Evolutionary conservation across 306 rosid genomes (phyloP).

Genomic region (Trifolium pratense): DNA sequence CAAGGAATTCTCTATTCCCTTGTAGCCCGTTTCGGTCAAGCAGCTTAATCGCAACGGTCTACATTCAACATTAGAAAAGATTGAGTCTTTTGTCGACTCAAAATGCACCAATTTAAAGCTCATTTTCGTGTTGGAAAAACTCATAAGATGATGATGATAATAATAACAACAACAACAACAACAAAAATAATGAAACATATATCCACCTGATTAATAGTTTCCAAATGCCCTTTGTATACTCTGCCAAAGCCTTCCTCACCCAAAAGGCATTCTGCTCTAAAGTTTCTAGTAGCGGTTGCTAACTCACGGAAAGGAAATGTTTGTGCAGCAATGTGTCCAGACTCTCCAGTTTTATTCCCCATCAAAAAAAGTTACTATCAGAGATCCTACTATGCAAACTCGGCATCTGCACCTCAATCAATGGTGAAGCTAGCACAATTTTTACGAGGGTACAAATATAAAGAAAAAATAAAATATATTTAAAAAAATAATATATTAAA

Average conservation of each 20-base stretch:
- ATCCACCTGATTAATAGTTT: conserved; percentile 73
- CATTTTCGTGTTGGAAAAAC: conserved; percentile 9
- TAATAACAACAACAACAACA: no score
- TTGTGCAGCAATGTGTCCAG: conserved; percentile 83
- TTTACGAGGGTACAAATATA: no score
- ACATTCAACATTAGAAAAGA: conserved; percentile 42
- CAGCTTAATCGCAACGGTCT: conserved; percentile 92
- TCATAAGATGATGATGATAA: no score
- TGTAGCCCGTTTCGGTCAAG: conserved; percentile 92
- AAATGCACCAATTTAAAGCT: conserved; percentile 4
- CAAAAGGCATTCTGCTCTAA: conserved; percentile 78
- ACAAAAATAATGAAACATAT: conserved; percentile 20
- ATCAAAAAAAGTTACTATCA: neutral
- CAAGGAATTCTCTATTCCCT: conserved; percentile 94
- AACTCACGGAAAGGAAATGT: conserved; percentile 84
- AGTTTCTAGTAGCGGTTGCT: conserved; percentile 91
- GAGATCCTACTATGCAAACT: neutral
- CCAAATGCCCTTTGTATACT: conserved; percentile 86
- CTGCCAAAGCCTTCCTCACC: conserved; percentile 97
- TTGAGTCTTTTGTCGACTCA: conserved; percentile 26
- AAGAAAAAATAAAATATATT: no score
- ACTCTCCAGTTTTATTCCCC: conserved; percentile 54
- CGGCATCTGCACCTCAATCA: neutral
- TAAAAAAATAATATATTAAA: no score
- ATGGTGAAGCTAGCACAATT: no score